Evolutionary conservation across 164 flowering plant species (phyloP).

Genomic region (Umbilicus rupestris): DNA sequence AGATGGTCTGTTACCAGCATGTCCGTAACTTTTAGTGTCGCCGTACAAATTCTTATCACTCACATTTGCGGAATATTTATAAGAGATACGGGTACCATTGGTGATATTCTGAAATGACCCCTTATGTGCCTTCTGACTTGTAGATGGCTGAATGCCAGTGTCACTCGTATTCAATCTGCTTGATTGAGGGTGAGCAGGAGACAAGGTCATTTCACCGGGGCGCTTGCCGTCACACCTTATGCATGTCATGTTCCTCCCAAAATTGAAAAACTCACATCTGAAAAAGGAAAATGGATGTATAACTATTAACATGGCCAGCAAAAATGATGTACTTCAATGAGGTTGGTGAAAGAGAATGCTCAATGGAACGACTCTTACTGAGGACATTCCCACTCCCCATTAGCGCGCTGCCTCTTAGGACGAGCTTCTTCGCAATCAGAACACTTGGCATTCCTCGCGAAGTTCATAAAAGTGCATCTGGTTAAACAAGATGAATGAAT

Average conservation of each 20-base stretch:
- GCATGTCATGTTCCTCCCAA: constrained; percentile 67
- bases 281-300: not conserved
- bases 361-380: constrained; percentile 42
- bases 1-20: too few species aligned
- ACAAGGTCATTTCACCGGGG: constrained; percentile 27
- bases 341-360: not conserved
- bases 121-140: constrained; percentile 49
- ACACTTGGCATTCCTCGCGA: constrained; percentile 78
- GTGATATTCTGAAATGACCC: too few species aligned
- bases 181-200: constrained; percentile 15
- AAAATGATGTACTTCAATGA: not conserved
- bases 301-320: not conserved
- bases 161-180: constrained; percentile 19
- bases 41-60: too few species aligned
- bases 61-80: too few species aligned
- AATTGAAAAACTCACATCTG: constrained; percentile 84
- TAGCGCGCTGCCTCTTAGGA: constrained; percentile 69
- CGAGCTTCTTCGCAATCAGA: constrained; percentile 73
- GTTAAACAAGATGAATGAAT: not conserved
- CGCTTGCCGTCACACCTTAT: constrained; percentile 83
- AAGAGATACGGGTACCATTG: too few species aligned
- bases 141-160: constrained; percentile 32
- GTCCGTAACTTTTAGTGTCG: too few species aligned
- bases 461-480: constrained; percentile 94
- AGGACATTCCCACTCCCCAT: constrained; percentile 99